Conservation (phyloP, 371 early-diverging fungal species). For the Encephalitozoon hellem region DNA sequence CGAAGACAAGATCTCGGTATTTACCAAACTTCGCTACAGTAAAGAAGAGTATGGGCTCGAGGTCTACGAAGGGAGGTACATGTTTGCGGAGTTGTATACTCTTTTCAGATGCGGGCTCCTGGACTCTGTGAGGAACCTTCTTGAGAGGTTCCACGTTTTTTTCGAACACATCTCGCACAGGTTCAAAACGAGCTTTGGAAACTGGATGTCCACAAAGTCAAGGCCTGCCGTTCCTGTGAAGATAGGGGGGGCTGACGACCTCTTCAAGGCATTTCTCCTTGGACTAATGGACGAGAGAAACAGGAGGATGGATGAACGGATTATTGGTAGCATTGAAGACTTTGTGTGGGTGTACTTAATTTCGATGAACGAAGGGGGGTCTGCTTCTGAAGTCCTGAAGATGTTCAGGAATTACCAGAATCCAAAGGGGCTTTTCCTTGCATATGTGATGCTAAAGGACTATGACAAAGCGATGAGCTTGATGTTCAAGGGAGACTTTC, state of each 20-base stretch:
- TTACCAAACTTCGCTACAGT: slow-evolving; percentile 45
- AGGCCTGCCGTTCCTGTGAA: not conserved
- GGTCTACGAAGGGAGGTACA: slow-evolving; percentile 50
- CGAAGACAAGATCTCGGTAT: slow-evolving; percentile 31
- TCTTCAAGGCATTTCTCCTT: slow-evolving; percentile 46
- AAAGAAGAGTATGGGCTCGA: slow-evolving; percentile 43
- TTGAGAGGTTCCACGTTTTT: slow-evolving; percentile 30
- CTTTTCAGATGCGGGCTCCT: slow-evolving; percentile 44
- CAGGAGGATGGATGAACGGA: slow-evolving; percentile 1
- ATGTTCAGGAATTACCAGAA: slow-evolving; percentile 33
- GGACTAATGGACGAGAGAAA: slow-evolving; percentile 18
- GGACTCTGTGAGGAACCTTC: slow-evolving; percentile 11
- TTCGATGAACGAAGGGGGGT: not conserved
- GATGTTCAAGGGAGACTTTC: slow-evolving; percentile 30
- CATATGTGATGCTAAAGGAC: slow-evolving; percentile 37
- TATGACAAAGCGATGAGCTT: slow-evolving; percentile 34
- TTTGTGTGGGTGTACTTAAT: slow-evolving; percentile 45
- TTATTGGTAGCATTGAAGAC: slow-evolving; percentile 48
- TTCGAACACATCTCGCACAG: slow-evolving; percentile 29
- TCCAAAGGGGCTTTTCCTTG: slow-evolving; percentile 28
- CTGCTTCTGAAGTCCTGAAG: not conserved
- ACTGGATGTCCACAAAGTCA: slow-evolving; percentile 9
- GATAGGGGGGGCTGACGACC: slow-evolving; percentile 24
- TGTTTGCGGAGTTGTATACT: slow-evolving; percentile 54
- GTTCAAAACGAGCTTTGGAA: slow-evolving; percentile 27